Base-by-base conservation (phyloP, 2,329 filamentous ascomycete species). In the Fusarium albosuccineum region DNA sequence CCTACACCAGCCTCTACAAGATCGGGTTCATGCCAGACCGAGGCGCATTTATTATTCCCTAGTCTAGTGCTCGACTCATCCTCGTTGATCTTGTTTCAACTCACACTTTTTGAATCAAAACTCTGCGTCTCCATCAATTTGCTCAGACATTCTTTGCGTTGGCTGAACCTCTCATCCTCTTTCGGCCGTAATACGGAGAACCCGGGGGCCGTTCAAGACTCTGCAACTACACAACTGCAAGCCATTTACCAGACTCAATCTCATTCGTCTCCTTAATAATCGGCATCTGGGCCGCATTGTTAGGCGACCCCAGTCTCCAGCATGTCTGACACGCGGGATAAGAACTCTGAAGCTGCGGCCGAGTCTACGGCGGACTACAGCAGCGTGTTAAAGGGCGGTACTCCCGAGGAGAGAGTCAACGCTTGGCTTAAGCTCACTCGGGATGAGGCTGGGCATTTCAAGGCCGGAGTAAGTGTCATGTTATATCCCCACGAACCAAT, bases 381-480 rank as follows among this genome's bases (percentile, higher is more conserved):
- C 33, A 55, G 65, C 14, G 36, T 59, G 5, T 41, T 80, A 9
- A 61, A 79, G 4, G 70, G 73, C 30, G 75, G 77, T 1, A 75
- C 73, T 14, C 72, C 75, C 13, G 67, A 77, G 13, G 74, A 76
- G 16, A 78, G 69, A 33, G 70, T 79, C 52, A 68, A 68, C 9
- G 69, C 64, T 16, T 81, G 77, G 77, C 70, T 80, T 13, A 46
- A 70, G 10, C 60, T 77, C 37, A 70, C 68, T 14, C 67, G 61
- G 34, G 68, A 77, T 33, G 70, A 75, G 2, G 62, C 70, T 5
- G 77, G 73, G 4, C 70, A 70, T 45, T 59, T 70, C 50, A 77
- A 71, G 44, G 70, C 74, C 13, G 77, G 78, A 9, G 78, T 79
- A 62, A 60, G 77, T 62, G 8, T 36, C 45, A 17, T 11, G 40